A percentile compares a stretch with the other conserved stretches of the same genome.
phyloP scores from a whole-genome alignment of 73 alveolate genomes.

The Blepharisma japonicum region DNA sequence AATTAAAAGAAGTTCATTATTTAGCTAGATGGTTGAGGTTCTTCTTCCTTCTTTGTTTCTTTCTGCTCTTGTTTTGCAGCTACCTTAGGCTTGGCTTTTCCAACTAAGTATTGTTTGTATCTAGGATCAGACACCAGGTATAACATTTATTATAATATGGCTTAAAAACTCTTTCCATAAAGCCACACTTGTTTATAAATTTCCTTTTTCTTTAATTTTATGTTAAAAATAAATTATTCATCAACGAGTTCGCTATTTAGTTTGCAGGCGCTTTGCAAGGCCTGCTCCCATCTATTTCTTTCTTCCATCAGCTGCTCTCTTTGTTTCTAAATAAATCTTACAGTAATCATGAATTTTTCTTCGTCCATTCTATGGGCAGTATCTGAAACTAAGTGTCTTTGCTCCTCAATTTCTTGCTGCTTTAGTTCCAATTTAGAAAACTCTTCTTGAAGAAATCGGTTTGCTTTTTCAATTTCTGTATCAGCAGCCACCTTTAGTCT shows the following conservation, averaged over 20 bases:
- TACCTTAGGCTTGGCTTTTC: too few species aligned
- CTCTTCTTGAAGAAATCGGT: slow-evolving; percentile 32
- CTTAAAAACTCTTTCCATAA: not conserved
- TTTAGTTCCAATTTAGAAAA: not conserved
- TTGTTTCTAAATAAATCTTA: slow-evolving; percentile 28
- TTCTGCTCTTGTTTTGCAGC: too few species aligned
- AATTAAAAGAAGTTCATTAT: too few species aligned
- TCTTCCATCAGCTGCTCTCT: slow-evolving; percentile 29
- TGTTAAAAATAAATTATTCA: not conserved
- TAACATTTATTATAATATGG: not conserved
- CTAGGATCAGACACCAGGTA: not conserved
- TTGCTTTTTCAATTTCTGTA: slow-evolving; percentile 15
- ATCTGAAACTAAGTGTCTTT: not conserved
- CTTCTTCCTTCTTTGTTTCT: too few species aligned
- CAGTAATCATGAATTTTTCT: not conserved
- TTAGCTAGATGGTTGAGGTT: too few species aligned
- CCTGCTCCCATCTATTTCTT: slow-evolving; percentile 32
- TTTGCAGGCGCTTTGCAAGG: slow-evolving; percentile 29
- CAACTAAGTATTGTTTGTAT: not conserved
- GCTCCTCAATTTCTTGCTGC: slow-evolving; percentile 23
- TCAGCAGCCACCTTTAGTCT: slow-evolving; percentile 12
- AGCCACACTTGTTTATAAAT: not conserved
- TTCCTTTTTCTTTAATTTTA: not conserved
- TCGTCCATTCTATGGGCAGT: not conserved
- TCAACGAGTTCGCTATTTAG: slow-evolving; percentile 1